Evolutionary conservation across 2,329 filamentous ascomycete species (phyloP), one percentile per base, ranked within the genome.

Genomic region (Nothophaeocryptopus gaeumannii): DNA sequence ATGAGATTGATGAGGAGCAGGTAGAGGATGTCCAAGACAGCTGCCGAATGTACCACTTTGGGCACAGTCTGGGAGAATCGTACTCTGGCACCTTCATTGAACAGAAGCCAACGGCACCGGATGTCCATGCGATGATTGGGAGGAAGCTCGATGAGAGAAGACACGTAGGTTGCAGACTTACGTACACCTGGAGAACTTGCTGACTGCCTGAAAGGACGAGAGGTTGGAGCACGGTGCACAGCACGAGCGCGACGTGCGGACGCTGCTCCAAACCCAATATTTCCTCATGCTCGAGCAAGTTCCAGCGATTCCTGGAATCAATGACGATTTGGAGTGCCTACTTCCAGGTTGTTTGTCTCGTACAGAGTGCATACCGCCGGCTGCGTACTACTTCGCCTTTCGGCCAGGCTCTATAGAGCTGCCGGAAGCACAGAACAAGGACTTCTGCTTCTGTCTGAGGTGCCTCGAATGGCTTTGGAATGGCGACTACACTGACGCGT

Each of bases 241-340:
- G 65, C 65, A 1, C 10, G 71, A 74, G 60, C 64, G 73, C 31
- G 73, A 67, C 15, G 39, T 35, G 30, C 37, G 49, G 14, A 39
- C 29, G 31, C 35, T 42, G 39, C 45, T 54, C 8, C 16, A 33
- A 14, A 39, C 40, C 2, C 40, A 49, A 3, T 43, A 34, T 12
- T 39, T 33, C 31, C 42, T 54, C 13, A 29, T 49, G 10, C 29
- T 54, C 0, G 48, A 48, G 32, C 48, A 41, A 29, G 45, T 26
- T 26, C 20, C 40, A 12, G n/a, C 35, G 7, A 8, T 13, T 10
- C 16, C 5, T 11, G 13, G 32, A 5, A 16, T 14, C 13, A 11
- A 10, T 10, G 34, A 38, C 20, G 20, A 26, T 26, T 10, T 45
- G 7, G 26, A 51, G 16, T 54, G 52, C 31, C 16, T 37, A 14